Percentiles rank a stretch among this genome's conserved stretches.
phyloP scores from a whole-genome alignment of 371 early-diverging fungal species.

The Mortierella sp. region DNA sequence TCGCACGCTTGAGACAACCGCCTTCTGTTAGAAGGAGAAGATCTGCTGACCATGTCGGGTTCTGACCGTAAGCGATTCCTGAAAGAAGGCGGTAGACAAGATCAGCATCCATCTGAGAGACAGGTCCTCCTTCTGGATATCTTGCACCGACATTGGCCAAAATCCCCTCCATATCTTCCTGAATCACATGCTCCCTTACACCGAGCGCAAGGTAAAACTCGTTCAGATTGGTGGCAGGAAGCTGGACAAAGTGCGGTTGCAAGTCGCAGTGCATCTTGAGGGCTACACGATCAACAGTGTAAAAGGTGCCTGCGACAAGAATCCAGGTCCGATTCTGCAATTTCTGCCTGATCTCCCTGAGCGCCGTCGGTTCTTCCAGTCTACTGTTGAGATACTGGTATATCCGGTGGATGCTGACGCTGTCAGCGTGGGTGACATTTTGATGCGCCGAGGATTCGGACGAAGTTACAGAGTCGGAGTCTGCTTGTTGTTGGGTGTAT shows the following conservation, averaged over 20 bases:
- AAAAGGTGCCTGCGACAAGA: slow-evolving; percentile 15
- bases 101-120: background rate
- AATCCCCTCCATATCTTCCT: slow-evolving; percentile 17
- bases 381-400: slow-evolving; percentile 15
- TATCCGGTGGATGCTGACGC: no score
- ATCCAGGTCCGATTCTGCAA: slow-evolving; percentile 23
- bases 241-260: slow-evolving; percentile 25
- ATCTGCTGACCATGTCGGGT: background rate
- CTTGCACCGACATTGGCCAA: background rate
- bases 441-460: no score
- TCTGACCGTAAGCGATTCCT: background rate
- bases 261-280: slow-evolving; percentile 22
- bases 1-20: background rate
- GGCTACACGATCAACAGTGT: slow-evolving; percentile 20
- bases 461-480: no score
- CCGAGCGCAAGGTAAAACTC: slow-evolving; percentile 31
- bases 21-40: slow-evolving; percentile 23
- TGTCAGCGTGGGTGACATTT: no score
- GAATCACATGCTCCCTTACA: slow-evolving; percentile 15
- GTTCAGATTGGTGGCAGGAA: background rate
- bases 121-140: background rate
- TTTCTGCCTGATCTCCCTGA: background rate
- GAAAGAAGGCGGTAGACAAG: slow-evolving; percentile 20
- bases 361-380: background rate
- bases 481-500: no score